Conservation (phyloP, 345 rosid species). For the Heritiera littoralis region DNA sequence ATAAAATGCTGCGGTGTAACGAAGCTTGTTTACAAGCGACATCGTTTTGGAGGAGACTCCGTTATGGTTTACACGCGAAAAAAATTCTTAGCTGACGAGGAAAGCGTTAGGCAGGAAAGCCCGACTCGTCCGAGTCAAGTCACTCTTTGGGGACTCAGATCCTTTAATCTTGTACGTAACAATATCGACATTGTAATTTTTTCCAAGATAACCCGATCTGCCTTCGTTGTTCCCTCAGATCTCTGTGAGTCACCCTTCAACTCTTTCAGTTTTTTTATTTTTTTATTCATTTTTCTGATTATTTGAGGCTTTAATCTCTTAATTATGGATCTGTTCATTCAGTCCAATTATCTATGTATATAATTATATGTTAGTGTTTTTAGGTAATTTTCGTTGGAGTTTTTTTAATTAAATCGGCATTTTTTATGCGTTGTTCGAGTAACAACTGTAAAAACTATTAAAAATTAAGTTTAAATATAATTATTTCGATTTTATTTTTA, state of each 20-base stretch:
- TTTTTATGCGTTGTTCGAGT: background rate
- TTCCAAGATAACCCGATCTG: background rate
- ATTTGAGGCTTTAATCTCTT: background rate
- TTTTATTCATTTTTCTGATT: background rate
- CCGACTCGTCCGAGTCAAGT: conserved; percentile 24
- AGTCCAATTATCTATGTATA: no score
- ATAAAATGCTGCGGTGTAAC: background rate
- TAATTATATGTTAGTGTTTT: background rate
- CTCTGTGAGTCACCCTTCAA: background rate
- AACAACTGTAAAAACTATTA: background rate
- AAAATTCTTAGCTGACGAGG: conserved; percentile 1
- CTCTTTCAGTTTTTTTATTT: background rate
- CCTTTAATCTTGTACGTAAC: background rate
- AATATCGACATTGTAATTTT: background rate
- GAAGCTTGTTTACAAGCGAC: background rate
- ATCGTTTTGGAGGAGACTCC: background rate
- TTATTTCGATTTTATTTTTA: background rate
- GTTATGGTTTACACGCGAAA: background rate
- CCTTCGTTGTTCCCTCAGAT: background rate
- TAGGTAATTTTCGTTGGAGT: background rate
- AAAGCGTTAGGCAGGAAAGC: conserved; percentile 18
- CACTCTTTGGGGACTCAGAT: conserved; percentile 3
- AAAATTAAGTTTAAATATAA: background rate
- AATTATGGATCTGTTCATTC: background rate
- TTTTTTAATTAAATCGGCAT: background rate